These are phyloP conservation scores for Parsonsia alboflavescens DNA, from an alignment of 257 asterid species.

Conservation along the genomic window DNA sequence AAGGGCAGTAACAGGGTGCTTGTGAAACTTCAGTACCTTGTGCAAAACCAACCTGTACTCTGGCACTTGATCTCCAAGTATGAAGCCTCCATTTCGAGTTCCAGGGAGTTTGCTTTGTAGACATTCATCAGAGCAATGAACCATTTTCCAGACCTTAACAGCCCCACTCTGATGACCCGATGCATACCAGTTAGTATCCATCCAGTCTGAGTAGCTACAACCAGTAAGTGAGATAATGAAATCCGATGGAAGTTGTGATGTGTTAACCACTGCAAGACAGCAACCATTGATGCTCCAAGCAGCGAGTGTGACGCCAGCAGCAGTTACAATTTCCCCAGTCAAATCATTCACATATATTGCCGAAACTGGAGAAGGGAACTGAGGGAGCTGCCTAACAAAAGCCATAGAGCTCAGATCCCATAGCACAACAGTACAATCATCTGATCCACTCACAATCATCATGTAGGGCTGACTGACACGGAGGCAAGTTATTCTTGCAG, in stretches of 20 bases:
- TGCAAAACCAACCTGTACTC: conserved; percentile 80
- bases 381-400: conserved; percentile 85
- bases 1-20: conserved; percentile 75
- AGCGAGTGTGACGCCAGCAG: conserved; percentile 90
- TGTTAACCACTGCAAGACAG: conserved; percentile 89
- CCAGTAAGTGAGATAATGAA: conserved; percentile 73
- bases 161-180: conserved; percentile 99
- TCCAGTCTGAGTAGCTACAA: conserved; percentile 76
- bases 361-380: conserved; percentile 79
- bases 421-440: conserved; percentile 76
- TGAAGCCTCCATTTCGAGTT: conserved; percentile 53
- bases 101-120: conserved; percentile 39
- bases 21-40: conserved; percentile 79
- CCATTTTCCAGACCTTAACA: conserved; percentile 90
- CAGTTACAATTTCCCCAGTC: conserved; percentile 84
- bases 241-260: conserved; percentile 97
- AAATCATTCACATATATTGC: conserved; percentile 84
- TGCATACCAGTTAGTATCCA: conserved; percentile 72
- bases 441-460: conserved; percentile 97
- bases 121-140: conserved; percentile 69
- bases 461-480: conserved; percentile 94
- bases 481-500: conserved; percentile 76
- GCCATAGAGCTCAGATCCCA: conserved; percentile 96
- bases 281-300: conserved; percentile 95
- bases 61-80: conserved; percentile 56